Evolutionary conservation across 2,329 filamentous ascomycete genomes (phyloP).

Genomic region (Aspergillus fumigatus): DNA sequence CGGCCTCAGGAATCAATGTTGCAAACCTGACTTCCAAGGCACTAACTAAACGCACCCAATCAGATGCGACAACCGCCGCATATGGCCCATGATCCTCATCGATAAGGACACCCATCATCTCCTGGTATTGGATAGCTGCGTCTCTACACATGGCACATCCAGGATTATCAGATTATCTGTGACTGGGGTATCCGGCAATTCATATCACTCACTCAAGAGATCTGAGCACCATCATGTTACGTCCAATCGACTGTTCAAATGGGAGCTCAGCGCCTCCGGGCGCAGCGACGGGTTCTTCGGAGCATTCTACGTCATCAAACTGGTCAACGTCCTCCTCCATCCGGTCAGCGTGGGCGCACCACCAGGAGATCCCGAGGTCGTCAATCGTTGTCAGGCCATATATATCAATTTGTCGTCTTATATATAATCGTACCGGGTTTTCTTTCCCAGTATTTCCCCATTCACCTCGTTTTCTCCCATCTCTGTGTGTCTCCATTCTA

Average conservation of each 20-base stretch:
- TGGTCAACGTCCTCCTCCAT: neutral
- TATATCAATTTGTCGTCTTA: neutral
- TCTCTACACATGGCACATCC: too few relatives aligned
- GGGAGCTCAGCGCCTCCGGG: neutral
- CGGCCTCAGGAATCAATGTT: too few relatives aligned
- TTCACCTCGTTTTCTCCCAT: neutral
- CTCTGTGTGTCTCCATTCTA: neutral
- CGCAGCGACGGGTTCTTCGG: neutral
- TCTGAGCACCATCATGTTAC: neutral
- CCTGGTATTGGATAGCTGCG: neutral
- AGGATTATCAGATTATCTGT: too few relatives aligned
- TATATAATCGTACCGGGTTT: neutral
- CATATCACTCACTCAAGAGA: too few relatives aligned
- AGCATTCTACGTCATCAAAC: neutral
- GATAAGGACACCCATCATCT: neutral
- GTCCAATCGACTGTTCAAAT: neutral
- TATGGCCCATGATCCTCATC: conserved; percentile 29
- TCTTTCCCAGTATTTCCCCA: neutral
- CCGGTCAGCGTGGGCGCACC: neutral
- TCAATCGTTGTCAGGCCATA: neutral
- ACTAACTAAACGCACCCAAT: conserved; percentile 48
- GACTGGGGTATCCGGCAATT: neutral
- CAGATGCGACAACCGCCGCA: neutral
- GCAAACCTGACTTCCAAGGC: too few relatives aligned
- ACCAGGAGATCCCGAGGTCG: neutral